These are phyloP conservation scores for Yarrowia keelungensis DNA, from an alignment of 805 yeast genomes.

Conservation along the genomic window DNA sequence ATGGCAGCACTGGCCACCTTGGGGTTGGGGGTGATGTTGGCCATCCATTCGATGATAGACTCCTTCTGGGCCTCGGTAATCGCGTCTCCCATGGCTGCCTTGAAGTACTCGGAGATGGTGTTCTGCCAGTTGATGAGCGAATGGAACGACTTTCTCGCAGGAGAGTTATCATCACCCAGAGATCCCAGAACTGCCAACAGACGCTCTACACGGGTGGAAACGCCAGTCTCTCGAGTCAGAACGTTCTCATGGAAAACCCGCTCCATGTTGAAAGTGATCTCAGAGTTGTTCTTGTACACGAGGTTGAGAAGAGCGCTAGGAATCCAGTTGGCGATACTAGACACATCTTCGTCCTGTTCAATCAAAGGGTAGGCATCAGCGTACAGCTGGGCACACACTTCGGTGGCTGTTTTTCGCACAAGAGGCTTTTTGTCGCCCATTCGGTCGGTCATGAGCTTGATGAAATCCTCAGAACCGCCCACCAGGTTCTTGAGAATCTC, in stretches of 20 bases:
- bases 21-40: slow-evolving; percentile 52
- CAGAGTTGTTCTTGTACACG: slow-evolving; percentile 73
- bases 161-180: slow-evolving; percentile 55
- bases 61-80: slow-evolving; percentile 34
- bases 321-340: slow-evolving; percentile 55
- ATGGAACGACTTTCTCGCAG: slow-evolving; percentile 66
- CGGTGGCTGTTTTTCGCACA: slow-evolving; percentile 67
- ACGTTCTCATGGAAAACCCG: slow-evolving; percentile 63
- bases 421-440: slow-evolving; percentile 73
- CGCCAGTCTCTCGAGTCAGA: slow-evolving; percentile 59
- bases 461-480: slow-evolving; percentile 19
- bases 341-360: slow-evolving; percentile 51
- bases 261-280: slow-evolving; percentile 72
- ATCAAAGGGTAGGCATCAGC: slow-evolving; percentile 47
- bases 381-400: slow-evolving; percentile 62
- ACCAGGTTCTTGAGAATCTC: slow-evolving; percentile 58
- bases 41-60: slow-evolving; percentile 31
- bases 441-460: slow-evolving; percentile 59
- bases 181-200: slow-evolving; percentile 57
- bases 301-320: slow-evolving; percentile 72
- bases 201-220: slow-evolving; percentile 58
- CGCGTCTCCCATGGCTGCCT: slow-evolving; percentile 35
- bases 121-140: slow-evolving; percentile 73
- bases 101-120: slow-evolving; percentile 57
- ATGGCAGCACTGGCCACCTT: slow-evolving; percentile 66